Evolutionary conservation across 345 rosid genomes (phyloP).

Genomic region (Dipteronia sinensis): DNA sequence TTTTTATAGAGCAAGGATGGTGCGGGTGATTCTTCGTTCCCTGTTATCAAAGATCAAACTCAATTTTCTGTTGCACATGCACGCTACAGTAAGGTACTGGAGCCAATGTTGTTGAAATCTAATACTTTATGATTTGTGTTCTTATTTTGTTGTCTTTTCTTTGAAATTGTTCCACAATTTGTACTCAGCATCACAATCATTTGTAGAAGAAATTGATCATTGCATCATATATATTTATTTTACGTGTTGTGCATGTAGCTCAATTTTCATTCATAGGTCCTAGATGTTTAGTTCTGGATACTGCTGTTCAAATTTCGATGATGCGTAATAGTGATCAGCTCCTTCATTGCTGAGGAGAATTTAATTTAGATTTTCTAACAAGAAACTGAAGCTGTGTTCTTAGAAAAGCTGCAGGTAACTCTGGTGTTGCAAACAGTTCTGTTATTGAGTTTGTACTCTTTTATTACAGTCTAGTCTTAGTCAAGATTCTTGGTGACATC

Average conservation of each 20-base stretch:
- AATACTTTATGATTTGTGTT: constrained; percentile 11
- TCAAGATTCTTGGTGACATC: not conserved
- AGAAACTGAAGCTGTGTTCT: constrained; percentile 2
- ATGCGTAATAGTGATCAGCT: not conserved
- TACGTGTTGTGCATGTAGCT: not conserved
- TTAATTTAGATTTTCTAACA: not conserved
- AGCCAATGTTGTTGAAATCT: constrained; percentile 7
- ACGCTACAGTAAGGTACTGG: constrained; percentile 86
- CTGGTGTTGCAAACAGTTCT: constrained; percentile 1
- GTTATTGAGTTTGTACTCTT: not conserved
- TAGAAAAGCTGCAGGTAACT: not conserved
- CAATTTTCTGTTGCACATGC: constrained; percentile 92
- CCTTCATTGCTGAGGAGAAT: constrained; percentile 8
- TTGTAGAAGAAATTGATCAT: not conserved
- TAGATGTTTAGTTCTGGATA: not conserved
- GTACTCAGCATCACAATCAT: not conserved
- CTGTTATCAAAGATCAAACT: constrained; percentile 79
- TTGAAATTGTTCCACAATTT: constrained; percentile 6
- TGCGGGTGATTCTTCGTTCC: constrained; percentile 93
- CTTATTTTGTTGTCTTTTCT: not conserved
- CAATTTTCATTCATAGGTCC: not conserved
- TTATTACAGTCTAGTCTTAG: not conserved
- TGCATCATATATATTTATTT: not conserved
- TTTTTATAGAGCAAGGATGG: constrained; percentile 79
- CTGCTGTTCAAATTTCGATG: constrained; percentile 14